Base-by-base conservation (phyloP, 225 moss, liverwort and hornwort species). In the Polytrichum formosum region DNA sequence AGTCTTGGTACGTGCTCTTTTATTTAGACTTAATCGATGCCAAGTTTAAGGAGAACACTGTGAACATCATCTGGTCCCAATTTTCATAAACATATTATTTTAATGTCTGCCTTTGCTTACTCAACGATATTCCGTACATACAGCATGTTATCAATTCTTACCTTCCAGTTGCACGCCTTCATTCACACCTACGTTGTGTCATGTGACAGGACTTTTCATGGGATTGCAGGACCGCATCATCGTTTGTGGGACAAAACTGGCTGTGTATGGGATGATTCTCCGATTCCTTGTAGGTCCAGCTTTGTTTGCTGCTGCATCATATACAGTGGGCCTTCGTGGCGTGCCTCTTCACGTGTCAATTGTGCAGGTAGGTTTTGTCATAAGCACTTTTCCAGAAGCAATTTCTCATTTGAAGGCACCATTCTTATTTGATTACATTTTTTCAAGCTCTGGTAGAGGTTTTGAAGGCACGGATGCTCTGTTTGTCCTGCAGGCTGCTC, bases 251-350 rank as follows among this genome's bases (percentile, higher is more conserved):
- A 75, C 81, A 28, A 79, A 87, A 4, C 53, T 85, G 35, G 91
- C 98, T 63, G 9, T 79, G 7, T 79, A 74, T 29, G 85, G 90
- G 30, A 92, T 94, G 94, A 79, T 67, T 2, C 83, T 98, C 53
- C 94, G 98, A 20, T 98, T 98, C 70, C 77, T 98, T n/a, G 73
- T 66, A 19, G 94, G 98, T 63, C 98, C 98, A 54, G 98, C 92
- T 73, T 85, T 94, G 68, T 94, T 98, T 84, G 98, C 92, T 69
- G 92, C 91, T 18, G 92, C 94, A 61, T 91, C 98, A 4, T 84
- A 85, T 46, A 54, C 71, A 20, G 90, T 94, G 67, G 94, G 98
- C 67, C 77, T 98, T 69, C 90, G 81, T 78, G 91, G 94, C 66
- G 85, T 82, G 54, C 78, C 78, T 73, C 83, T 98, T 29, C 88